Percentiles rank a stretch among this genome's conserved stretches.
Conservation (phyloP, 306 rosid species). For the Corylus heterophylla region DNA sequence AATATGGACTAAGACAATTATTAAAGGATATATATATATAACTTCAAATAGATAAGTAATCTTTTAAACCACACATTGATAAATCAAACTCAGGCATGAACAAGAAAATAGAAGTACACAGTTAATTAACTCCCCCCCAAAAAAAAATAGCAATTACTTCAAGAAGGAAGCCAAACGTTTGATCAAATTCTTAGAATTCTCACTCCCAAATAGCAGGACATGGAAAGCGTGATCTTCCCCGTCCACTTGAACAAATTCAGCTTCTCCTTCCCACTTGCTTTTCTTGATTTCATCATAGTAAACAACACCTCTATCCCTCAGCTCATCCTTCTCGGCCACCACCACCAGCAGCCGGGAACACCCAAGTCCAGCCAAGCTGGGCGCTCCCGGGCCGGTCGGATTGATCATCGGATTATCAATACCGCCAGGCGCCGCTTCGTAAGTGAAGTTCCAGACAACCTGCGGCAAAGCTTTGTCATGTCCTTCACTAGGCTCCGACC, state of each 20-base stretch:
- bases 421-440: slow-evolving; percentile 38
- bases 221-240: slow-evolving; percentile 42
- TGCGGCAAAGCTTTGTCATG: slow-evolving; percentile 2
- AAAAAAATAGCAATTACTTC: not conserved
- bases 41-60: no score
- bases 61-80: not conserved
- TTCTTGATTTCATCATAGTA: slow-evolving; percentile 31
- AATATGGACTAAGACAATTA: no score
- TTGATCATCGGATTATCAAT: slow-evolving; percentile 42
- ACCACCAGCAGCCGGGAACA: slow-evolving; percentile 35
- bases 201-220: slow-evolving; percentile 1
- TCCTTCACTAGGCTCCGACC: slow-evolving; percentile 14
- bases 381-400: slow-evolving; percentile 36
- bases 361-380: slow-evolving; percentile 39
- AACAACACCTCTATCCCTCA: slow-evolving; percentile 42
- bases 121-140: no score
- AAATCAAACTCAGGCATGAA: not conserved
- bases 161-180: slow-evolving; percentile 41
- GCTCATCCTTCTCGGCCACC: slow-evolving; percentile 22
- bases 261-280: slow-evolving; percentile 46
- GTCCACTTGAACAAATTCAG: slow-evolving; percentile 32
- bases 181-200: slow-evolving; percentile 8
- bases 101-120: not conserved
- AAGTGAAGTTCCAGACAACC: slow-evolving; percentile 35
- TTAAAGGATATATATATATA: no score